Base-by-base conservation (phyloP, 192 early-diverging fungal genomes). In the Coemansia sp. region DNA sequence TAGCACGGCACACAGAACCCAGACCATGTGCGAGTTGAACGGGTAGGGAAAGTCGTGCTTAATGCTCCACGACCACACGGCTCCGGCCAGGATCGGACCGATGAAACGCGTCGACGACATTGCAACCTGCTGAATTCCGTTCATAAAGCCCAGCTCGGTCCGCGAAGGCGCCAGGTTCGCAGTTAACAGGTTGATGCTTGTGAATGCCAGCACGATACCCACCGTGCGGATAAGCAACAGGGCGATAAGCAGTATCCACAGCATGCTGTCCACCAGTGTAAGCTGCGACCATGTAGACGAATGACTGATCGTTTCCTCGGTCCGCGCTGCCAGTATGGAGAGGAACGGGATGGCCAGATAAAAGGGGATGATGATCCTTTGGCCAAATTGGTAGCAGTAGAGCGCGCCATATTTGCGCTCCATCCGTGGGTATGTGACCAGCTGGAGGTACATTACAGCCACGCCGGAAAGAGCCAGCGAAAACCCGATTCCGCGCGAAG, bases 401-500 rank as follows among this genome's bases (percentile, higher is more conserved):
- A 82, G 29, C 0, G 60, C 43, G 18, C 78, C 78, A 38, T 69
- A 69, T 29, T 56, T 64, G 17, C 59, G 53, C 18, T 67, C 62
- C 7, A 77, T 44, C 5, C 46, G 42, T 7, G 77, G 78, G 33
- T 77, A 78, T 0, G 67, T 35, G 13, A 78, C 32, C 1, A 83
- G 56, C 45, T 83, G 81, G 17, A 75, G 21, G 38, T 71, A 65
- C 33, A 83, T 7, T 1, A 70, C 65, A 1, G 69, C 49, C 10
- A 66, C 19, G 0, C 76, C 73, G 0, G 74, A 61, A 10, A 62
- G 35, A 0, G 79, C 53, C 26, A 81, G 36, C 0, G 76, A 67
- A 9, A 71, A 47, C 3, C 81, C 81, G 39, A 83, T 81, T 18
- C 48, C 51, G 16, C 65, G 59, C 5, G 77, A 43, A 26, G 52